Evolutionary conservation across 352 stramenopile genomes (phyloP).

Genomic region (Pythium insidiosum): DNA sequence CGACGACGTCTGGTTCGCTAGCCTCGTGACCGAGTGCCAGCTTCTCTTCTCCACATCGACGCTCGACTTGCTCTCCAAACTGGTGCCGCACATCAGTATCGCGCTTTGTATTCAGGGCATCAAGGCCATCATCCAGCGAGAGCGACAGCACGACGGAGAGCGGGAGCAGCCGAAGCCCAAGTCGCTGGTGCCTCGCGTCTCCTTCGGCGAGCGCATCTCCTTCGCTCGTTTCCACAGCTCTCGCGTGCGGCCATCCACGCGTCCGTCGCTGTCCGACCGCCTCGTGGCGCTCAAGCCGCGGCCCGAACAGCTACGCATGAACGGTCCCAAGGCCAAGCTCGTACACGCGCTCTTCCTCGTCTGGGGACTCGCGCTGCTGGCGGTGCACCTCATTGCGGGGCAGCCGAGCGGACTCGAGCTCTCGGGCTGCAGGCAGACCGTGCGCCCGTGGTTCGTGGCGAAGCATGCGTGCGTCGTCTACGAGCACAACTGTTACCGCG

Average conservation of each 20-base stretch:
- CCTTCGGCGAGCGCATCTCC: too few relatives aligned
- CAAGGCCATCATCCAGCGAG: neutral
- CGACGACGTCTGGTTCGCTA: neutral
- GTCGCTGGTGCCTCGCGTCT: too few relatives aligned
- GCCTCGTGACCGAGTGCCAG: neutral
- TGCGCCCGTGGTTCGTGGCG: neutral
- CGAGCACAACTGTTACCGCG: neutral
- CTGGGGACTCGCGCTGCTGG: neutral
- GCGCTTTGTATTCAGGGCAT: neutral
- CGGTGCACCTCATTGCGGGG: neutral
- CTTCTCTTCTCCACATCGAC: neutral
- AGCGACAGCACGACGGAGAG: too few relatives aligned
- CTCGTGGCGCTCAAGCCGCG: neutral
- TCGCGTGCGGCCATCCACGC: too few relatives aligned
- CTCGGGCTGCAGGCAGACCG: neutral
- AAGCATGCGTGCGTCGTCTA: slow-evolving; percentile 2
- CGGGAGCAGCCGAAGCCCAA: too few relatives aligned
- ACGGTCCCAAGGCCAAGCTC: neutral
- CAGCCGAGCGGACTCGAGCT: neutral
- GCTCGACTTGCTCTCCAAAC: neutral
- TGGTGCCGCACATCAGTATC: neutral
- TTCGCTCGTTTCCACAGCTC: too few relatives aligned
- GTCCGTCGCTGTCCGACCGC: neutral
- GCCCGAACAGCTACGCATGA: too few relatives aligned
- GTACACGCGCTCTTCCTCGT: neutral